Conservation (phyloP, 768 basidiomycete species). For the Auriscalpium microsporum region DNA sequence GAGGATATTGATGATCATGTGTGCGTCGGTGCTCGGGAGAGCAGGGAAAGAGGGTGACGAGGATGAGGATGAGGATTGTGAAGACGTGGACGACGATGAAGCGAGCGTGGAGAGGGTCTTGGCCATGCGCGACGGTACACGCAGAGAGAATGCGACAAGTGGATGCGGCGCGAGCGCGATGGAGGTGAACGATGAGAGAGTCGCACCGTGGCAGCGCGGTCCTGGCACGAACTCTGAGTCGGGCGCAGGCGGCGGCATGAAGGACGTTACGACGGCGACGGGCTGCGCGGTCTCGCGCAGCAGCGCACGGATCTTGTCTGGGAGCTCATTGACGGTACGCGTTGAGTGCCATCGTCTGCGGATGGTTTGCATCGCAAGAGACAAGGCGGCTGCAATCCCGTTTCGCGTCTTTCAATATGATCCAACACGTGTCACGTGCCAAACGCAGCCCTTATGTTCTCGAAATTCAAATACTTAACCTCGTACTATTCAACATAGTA, state of each 20-base stretch:
- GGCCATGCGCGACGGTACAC: constrained; percentile 86
- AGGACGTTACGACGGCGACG: constrained; percentile 77
- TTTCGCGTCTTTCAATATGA: too few species aligned
- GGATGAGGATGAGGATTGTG: not conserved
- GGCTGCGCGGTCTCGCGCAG: constrained; percentile 77
- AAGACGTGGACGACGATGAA: constrained; percentile 1
- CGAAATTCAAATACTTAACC: too few species aligned
- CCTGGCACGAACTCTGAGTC: not conserved
- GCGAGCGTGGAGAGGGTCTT: constrained; percentile 34
- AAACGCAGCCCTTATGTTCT: too few species aligned
- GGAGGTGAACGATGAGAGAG: constrained; percentile 88
- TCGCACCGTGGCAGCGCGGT: constrained; percentile 71
- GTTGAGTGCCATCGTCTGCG: not conserved
- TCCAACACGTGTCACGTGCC: too few species aligned
- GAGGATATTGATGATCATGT: constrained; percentile 77
- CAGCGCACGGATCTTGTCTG: constrained; percentile 38
- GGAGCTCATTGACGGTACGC: not conserved
- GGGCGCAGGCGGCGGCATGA: constrained; percentile 31
- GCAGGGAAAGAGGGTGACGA: constrained; percentile 2
- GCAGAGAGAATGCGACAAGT: constrained; percentile 82
- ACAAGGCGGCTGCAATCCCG: too few species aligned
- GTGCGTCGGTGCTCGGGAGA: constrained; percentile 19
- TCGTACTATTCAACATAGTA: too few species aligned
- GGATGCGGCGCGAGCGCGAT: constrained; percentile 86
- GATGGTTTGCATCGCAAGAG: too few species aligned